Conservation (phyloP, 768 basidiomycete genomes). For the Boletus tylopilopsis region DNA sequence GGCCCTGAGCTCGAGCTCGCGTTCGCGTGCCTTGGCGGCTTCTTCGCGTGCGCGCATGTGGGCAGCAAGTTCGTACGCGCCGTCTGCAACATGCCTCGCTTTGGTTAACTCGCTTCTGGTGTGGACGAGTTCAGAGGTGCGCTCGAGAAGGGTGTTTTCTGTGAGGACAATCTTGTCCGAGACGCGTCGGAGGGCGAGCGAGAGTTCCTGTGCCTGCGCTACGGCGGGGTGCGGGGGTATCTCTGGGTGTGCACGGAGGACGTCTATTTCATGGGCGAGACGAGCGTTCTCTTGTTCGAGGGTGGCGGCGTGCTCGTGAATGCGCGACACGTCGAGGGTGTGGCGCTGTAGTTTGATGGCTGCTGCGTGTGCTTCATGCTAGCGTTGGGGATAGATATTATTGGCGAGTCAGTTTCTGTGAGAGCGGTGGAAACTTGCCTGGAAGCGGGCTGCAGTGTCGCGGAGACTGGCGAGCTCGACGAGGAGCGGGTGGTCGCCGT, state of each 20-base stretch:
- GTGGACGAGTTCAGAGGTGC: constrained; percentile 45
- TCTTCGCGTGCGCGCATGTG: constrained; percentile 54
- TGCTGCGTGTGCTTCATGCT: constrained; percentile 71
- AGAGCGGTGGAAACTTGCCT: constrained; percentile 31
- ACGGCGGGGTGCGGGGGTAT: constrained; percentile 36
- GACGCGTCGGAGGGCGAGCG: constrained; percentile 62
- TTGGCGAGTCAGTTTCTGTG: neutral
- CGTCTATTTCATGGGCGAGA: constrained; percentile 50
- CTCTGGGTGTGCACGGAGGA: constrained; percentile 54
- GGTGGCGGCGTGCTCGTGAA: constrained; percentile 14
- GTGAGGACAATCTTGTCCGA: constrained; percentile 65
- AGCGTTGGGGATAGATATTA: too few species aligned
- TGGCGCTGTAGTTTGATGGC: constrained; percentile 64
- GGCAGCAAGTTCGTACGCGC: constrained; percentile 54
- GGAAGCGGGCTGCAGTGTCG: constrained; percentile 45
- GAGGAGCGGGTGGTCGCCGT: constrained; percentile 42
- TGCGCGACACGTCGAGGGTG: constrained; percentile 45
- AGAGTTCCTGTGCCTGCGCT: constrained; percentile 49
- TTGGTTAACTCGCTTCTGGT: constrained; percentile 41
- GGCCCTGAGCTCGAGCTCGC: constrained; percentile 44
- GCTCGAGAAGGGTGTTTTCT: constrained; percentile 50
- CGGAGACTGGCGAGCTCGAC: constrained; percentile 45
- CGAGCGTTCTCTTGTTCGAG: constrained; percentile 60
- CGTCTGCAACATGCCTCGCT: constrained; percentile 42
- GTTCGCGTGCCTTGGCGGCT: constrained; percentile 45